These are phyloP conservation scores for Neoboletus subvelutipes DNA, from an alignment of 768 basidiomycete genomes.

Conservation along the genomic window DNA sequence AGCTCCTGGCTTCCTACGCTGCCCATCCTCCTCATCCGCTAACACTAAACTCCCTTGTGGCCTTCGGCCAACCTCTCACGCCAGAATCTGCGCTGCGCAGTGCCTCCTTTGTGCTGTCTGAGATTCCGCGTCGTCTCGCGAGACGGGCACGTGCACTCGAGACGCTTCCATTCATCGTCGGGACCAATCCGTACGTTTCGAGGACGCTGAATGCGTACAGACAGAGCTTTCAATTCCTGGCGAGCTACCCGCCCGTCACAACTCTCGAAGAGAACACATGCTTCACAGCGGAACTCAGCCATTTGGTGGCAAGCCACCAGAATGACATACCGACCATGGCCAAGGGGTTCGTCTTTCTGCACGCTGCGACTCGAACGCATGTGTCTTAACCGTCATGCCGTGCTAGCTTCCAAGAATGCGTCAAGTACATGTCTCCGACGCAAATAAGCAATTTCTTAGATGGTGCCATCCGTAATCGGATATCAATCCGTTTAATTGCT, in stretches of 20 bases:
- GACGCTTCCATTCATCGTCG: slow-evolving; percentile 81
- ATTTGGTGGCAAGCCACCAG: slow-evolving; percentile 72
- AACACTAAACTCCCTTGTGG: slow-evolving; percentile 69
- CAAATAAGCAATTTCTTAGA: slow-evolving; percentile 81
- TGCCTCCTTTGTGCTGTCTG: slow-evolving; percentile 69
- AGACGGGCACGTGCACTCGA: slow-evolving; percentile 74
- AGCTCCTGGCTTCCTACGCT: slow-evolving; percentile 62
- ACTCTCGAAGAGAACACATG: slow-evolving; percentile 66
- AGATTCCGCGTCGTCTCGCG: slow-evolving; percentile 76
- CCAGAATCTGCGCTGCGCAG: slow-evolving; percentile 69
- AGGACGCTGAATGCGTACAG: slow-evolving; percentile 66
- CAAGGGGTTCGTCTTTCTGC: slow-evolving; percentile 60
- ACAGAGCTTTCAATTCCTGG: slow-evolving; percentile 67
- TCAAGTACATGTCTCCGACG: slow-evolving; percentile 78
- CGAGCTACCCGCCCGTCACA: slow-evolving; percentile 62
- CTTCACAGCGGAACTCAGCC: slow-evolving; percentile 68
- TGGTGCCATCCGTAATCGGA: slow-evolving; percentile 80
- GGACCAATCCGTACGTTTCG: slow-evolving; percentile 84
- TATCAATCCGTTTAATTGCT: slow-evolving; percentile 84
- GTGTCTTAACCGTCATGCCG: not conserved
- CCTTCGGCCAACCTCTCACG: slow-evolving; percentile 73
- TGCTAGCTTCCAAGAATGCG: slow-evolving; percentile 79
- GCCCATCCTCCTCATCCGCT: slow-evolving; percentile 65
- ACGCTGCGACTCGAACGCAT: not conserved
- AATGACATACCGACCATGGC: slow-evolving; percentile 92